phyloP scores from a whole-genome alignment of 2,329 filamentous ascomycete species.

The Cryphonectria carpinicola region DNA sequence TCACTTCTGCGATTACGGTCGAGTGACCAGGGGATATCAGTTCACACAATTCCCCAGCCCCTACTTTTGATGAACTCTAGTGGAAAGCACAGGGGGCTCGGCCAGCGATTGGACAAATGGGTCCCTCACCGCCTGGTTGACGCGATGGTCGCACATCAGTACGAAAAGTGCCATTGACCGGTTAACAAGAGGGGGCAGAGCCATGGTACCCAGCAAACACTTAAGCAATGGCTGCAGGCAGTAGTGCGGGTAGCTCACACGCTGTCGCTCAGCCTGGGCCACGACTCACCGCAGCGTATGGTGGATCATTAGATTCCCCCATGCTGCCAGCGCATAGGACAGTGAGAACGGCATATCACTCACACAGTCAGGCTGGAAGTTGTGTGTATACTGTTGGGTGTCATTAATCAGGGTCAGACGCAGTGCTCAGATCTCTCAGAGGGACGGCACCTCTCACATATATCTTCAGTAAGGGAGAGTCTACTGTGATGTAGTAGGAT shows the following conservation, averaged over 20 bases:
- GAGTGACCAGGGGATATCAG: background rate
- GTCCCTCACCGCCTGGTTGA: background rate
- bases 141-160: background rate
- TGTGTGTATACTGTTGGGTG: background rate
- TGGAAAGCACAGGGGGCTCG: background rate
- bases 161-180: background rate
- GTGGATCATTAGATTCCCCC: conserved; percentile 5
- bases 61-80: background rate
- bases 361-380: background rate
- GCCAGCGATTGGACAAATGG: background rate
- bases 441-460: background rate
- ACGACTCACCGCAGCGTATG: background rate
- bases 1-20: background rate
- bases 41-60: background rate
- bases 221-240: background rate
- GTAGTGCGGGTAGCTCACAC: background rate
- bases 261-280: background rate
- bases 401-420: background rate
- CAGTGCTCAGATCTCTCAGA: background rate
- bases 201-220: background rate
- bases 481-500: no score
- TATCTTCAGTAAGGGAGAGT: no score
- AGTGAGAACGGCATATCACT: background rate
- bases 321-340: conserved; percentile 9
- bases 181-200: background rate